Evolutionary conservation across 148 eudicot genomes (phyloP), one percentile per base, ranked within the genome.

Genomic region (Vaccinium macrocarpon): DNA sequence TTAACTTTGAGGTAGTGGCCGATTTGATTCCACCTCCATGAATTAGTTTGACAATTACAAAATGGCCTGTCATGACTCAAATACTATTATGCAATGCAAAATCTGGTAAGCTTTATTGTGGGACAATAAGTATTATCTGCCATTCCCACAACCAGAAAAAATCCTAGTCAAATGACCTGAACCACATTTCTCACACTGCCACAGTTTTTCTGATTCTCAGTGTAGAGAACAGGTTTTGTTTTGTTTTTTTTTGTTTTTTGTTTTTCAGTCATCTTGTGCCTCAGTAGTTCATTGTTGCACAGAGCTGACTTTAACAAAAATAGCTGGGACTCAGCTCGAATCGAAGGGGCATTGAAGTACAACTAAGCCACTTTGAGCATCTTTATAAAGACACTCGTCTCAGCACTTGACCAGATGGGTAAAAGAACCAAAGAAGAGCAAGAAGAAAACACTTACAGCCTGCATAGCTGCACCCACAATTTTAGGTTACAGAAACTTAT

Each of bases 141-240:
- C 21, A 77, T 23, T 77, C 10, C 57, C 59, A 77, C 53, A 77
- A 50, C 49, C 52, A 77, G 32, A 77, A 75, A 75, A 38, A 77
- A 77, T 50, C 21, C 18, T 11, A 0, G 59, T 13, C 59, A 77
- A 51, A 6, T 29, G 51, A 21, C 59, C 51, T 77, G 80, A 49
- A 77, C 10, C 14, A 3, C 19, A 23, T 51, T 50, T 77, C 59
- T 51, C 51, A 23, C 18, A 23, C 79, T 50, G 19, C 38, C 80
- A 51, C 3, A 13, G 38, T 38, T 49, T 50, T 77, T 48, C 55
- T 46, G 49, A 42, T 75, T 75, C n/a, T 48, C 52, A 72, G 6
- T 8, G 27, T 48, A 76, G 55, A 42, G 53, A 21, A 35, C 27
- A 9, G 32, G 9, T 38, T n/a, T 46, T 7, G 0, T 48, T 76